These are phyloP conservation scores for Fusarium paranaense DNA, from an alignment of 2,329 filamentous ascomycete genomes.

Conservation along the genomic window DNA sequence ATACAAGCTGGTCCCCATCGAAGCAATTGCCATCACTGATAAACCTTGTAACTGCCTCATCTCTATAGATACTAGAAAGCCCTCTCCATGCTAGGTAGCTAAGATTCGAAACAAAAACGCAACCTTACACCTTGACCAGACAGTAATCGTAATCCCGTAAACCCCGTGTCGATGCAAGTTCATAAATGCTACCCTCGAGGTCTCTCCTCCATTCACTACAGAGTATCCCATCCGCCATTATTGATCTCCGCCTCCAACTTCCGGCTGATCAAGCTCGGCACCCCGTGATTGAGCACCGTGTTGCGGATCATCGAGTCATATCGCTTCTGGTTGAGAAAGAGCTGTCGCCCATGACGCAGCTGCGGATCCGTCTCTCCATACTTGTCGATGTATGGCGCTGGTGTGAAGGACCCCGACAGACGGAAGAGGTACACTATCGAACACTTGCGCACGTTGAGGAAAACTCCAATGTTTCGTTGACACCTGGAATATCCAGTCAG, in stretches of 20 bases:
- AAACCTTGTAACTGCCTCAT: background rate
- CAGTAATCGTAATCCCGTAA: background rate
- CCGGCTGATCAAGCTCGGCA: slow-evolving; percentile 89
- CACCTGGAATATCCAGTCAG: slow-evolving; percentile 68
- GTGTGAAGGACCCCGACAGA: slow-evolving; percentile 83
- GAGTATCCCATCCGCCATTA: slow-evolving; percentile 94
- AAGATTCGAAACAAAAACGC: slow-evolving; percentile 6
- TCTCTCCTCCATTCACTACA: slow-evolving; percentile 25
- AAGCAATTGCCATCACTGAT: background rate
- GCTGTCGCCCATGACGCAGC: slow-evolving; percentile 84
- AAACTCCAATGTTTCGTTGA: slow-evolving; percentile 89
- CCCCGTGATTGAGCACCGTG: slow-evolving; percentile 86
- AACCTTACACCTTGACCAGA: slow-evolving; percentile 10
- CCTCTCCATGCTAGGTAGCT: slow-evolving; percentile 4
- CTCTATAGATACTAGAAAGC: slow-evolving; percentile 12
- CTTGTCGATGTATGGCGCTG: slow-evolving; percentile 93
- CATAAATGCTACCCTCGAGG: background rate
- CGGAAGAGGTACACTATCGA: slow-evolving; percentile 89
- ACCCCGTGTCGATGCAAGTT: slow-evolving; percentile 3
- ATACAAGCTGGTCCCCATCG: background rate
- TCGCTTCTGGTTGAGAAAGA: slow-evolving; percentile 92
- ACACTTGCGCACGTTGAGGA: slow-evolving; percentile 97
- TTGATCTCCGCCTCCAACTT: slow-evolving; percentile 96
- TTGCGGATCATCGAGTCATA: slow-evolving; percentile 90
- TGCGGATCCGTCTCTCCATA: slow-evolving; percentile 97